Evolutionary conservation across 345 rosid genomes (phyloP).

Genomic region (Sapria himalayana): DNA sequence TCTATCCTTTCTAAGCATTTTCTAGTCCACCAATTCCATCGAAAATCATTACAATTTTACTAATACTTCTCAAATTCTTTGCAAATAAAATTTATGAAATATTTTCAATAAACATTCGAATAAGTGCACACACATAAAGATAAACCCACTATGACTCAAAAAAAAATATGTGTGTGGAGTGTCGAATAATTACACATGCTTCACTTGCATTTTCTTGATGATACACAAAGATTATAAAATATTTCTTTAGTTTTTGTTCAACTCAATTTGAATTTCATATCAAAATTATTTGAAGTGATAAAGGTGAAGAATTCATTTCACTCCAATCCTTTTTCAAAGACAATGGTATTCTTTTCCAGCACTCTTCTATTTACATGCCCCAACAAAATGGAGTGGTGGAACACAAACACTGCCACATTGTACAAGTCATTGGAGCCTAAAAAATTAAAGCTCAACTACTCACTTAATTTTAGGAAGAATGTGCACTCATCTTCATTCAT

Average conservation of each 20-base stretch:
- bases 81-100: no score
- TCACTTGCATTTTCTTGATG: neutral
- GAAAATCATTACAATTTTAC: no score
- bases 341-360: neutral
- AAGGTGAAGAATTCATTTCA: neutral
- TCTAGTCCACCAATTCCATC: no score
- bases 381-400: neutral
- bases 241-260: neutral
- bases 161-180: no score
- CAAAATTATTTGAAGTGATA: neutral
- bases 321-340: neutral
- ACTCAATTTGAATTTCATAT: neutral
- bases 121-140: no score
- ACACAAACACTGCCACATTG: neutral
- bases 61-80: no score
- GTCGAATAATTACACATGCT: no score
- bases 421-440: no score
- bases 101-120: no score
- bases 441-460: no score
- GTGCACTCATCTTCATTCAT: neutral
- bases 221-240: neutral
- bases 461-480: neutral
- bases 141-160: no score
- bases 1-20: no score
- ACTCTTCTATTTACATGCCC: neutral